Evolutionary conservation across 345 rosid species (phyloP).

Genomic region (Anacardium occidentale): DNA sequence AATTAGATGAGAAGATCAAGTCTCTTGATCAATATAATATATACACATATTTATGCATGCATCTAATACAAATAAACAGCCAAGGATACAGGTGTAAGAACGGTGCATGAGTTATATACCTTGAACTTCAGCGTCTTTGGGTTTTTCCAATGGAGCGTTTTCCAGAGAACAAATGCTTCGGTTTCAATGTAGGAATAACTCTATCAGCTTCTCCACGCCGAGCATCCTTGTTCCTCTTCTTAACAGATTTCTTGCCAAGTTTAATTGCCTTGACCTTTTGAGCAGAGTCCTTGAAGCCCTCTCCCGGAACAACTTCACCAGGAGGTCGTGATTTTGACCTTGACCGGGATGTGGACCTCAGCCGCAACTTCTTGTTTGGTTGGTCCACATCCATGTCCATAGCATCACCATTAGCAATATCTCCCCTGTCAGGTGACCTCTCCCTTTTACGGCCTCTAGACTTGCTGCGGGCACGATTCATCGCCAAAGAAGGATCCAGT

Average conservation of each 20-base stretch:
- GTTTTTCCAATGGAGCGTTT: conserved; percentile 80
- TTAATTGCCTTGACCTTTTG: conserved; percentile 56
- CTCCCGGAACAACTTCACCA: conserved; percentile 77
- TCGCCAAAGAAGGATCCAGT: conserved; percentile 64
- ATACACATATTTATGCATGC: too few relatives aligned
- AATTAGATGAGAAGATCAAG: neutral
- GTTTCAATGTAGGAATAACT: conserved; percentile 60
- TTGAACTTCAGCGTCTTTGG: conserved; percentile 47
- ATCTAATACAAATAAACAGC: too few relatives aligned
- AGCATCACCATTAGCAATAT: conserved; percentile 34
- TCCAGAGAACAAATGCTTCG: conserved; percentile 70
- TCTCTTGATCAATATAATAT: neutral
- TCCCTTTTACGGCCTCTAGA: conserved; percentile 81
- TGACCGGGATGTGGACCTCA: conserved; percentile 50
- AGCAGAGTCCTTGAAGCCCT: conserved; percentile 77
- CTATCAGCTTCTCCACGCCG: conserved; percentile 83
- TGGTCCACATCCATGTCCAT: conserved; percentile 63
- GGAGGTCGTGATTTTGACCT: conserved; percentile 67
- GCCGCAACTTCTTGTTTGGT: conserved; percentile 57
- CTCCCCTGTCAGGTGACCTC: conserved; percentile 51
- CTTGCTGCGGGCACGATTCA: conserved; percentile 64
- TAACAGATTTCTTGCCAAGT: conserved; percentile 49
- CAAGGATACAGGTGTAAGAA: neutral
- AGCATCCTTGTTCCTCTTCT: conserved; percentile 82
- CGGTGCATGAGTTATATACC: conserved; percentile 16